A percentile compares a stretch with the other conserved stretches of the same genome.
phyloP scores from a whole-genome alignment of 2,329 filamentous ascomycete genomes.

The Cercospora janseana region DNA sequence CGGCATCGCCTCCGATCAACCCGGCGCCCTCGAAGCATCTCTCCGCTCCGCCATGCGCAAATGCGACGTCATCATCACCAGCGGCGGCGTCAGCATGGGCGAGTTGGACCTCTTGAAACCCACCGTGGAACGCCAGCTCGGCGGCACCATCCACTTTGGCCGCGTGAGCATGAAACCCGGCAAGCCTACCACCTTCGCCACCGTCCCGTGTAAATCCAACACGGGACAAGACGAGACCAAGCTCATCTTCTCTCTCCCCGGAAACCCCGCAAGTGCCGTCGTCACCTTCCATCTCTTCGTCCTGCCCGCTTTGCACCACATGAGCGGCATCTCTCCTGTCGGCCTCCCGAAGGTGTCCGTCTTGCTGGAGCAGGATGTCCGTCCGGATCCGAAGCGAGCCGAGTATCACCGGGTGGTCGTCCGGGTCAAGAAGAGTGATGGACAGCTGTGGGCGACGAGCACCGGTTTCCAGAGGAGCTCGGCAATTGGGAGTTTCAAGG shows the following conservation, averaged over 20 bases:
- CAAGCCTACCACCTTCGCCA: slow-evolving; percentile 96
- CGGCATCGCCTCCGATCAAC: slow-evolving; percentile 75
- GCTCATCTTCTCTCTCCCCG: slow-evolving; percentile 84
- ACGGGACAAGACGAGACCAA: slow-evolving; percentile 60
- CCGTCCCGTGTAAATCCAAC: slow-evolving; percentile 62
- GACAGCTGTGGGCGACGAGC: slow-evolving; percentile 69
- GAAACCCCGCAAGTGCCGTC: slow-evolving; percentile 88
- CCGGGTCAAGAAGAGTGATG: slow-evolving; percentile 57
- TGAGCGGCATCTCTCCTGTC: slow-evolving; percentile 64
- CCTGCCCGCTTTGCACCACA: slow-evolving; percentile 76
- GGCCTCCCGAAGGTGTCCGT: slow-evolving; percentile 74
- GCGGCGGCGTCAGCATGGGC: slow-evolving; percentile 95
- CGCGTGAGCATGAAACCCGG: slow-evolving; percentile 97
- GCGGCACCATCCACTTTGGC: slow-evolving; percentile 93
- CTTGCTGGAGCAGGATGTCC: slow-evolving; percentile 67
- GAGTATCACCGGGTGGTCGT: slow-evolving; percentile 91
- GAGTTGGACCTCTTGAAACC: slow-evolving; percentile 96
- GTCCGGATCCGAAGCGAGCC: slow-evolving; percentile 69
- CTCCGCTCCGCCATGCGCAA: slow-evolving; percentile 71
- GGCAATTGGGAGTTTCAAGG: slow-evolving; percentile 80
- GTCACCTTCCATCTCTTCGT: slow-evolving; percentile 96
- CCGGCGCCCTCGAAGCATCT: slow-evolving; percentile 70
- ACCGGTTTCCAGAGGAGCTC: slow-evolving; percentile 91
- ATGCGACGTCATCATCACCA: slow-evolving; percentile 83
- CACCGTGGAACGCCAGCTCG: slow-evolving; percentile 84